Evolutionary conservation across 2,329 filamentous ascomycete genomes (phyloP).

Genomic region (Colletotrichum spinosum): DNA sequence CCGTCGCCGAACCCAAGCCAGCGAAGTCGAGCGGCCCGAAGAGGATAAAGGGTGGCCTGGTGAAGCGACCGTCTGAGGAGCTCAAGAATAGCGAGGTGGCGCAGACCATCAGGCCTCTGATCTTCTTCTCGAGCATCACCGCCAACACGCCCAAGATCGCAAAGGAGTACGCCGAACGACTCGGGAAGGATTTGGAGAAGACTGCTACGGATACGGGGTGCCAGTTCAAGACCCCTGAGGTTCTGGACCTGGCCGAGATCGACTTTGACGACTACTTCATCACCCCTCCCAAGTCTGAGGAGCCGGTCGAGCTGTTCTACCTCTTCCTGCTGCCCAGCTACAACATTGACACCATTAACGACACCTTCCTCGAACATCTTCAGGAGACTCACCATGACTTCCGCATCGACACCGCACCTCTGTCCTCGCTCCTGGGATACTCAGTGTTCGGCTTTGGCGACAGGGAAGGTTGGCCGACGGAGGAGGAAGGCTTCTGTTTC

Average conservation of each 20-base stretch:
- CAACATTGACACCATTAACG: slow-evolving; percentile 93
- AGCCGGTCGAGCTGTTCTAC: slow-evolving; percentile 79
- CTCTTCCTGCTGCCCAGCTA: slow-evolving; percentile 89
- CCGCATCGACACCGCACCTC: slow-evolving; percentile 88
- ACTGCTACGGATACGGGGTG: slow-evolving; percentile 53
- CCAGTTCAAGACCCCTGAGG: slow-evolving; percentile 67
- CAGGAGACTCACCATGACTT: slow-evolving; percentile 97
- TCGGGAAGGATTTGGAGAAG: slow-evolving; percentile 64
- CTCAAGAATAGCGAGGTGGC: slow-evolving; percentile 41
- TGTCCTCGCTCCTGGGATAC: slow-evolving; percentile 83
- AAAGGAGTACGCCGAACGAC: slow-evolving; percentile 67
- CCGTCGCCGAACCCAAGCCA: slow-evolving; percentile 43
- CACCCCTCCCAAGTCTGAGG: slow-evolving; percentile 71
- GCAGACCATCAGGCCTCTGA: slow-evolving; percentile 73
- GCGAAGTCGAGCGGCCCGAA: slow-evolving; percentile 56
- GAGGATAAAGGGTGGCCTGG: slow-evolving; percentile 60
- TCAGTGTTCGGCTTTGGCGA: slow-evolving; percentile 96
- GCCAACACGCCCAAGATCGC: slow-evolving; percentile 83
- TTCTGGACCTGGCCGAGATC: slow-evolving; percentile 84
- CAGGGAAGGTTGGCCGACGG: slow-evolving; percentile 89
- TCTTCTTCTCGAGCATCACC: slow-evolving; percentile 93
- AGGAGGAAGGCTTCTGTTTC: slow-evolving; percentile 91
- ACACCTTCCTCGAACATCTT: slow-evolving; percentile 87
- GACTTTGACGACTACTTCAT: slow-evolving; percentile 97
- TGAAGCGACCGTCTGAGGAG: slow-evolving; percentile 33